Conservation (phyloP, 2,329 filamentous ascomycete species). For the Calonectria henricotiae region DNA sequence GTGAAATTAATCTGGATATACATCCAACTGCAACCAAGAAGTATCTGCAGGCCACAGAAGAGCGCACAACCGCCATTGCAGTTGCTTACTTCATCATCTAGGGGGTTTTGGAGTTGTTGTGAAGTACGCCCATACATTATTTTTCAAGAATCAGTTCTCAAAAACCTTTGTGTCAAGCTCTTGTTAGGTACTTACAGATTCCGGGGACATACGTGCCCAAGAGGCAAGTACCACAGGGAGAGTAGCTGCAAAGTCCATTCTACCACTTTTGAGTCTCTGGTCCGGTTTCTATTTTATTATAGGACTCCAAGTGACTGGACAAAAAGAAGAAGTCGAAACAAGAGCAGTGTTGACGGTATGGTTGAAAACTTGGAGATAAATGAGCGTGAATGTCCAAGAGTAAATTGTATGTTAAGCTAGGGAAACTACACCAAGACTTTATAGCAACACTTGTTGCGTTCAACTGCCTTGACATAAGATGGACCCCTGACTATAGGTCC, state of each 20-base stretch:
- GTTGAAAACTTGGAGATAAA: not conserved
- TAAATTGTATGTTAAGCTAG: not conserved
- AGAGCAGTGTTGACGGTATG: not conserved
- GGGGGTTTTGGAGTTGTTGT: not conserved
- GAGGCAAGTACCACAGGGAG: conserved; percentile 8
- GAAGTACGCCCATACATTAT: not conserved
- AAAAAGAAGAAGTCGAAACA: not conserved
- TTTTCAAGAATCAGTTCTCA: not conserved
- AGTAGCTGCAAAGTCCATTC: conserved; percentile 1
- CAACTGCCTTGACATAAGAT: not conserved
- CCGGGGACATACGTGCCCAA: not conserved
- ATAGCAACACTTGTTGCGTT: not conserved
- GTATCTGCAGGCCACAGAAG: not conserved
- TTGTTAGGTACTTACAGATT: not conserved
- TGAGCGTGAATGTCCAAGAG: not conserved
- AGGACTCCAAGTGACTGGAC: not conserved
- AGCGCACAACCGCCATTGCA: not conserved
- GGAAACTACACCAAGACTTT: not conserved
- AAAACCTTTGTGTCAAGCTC: not conserved
- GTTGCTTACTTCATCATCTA: not conserved
- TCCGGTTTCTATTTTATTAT: not conserved
- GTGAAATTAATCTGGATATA: not conserved
- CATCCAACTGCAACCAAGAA: not conserved
- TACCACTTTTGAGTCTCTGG: not conserved
- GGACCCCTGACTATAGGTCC: not conserved